phyloP scores from a whole-genome alignment of 345 rosid genomes.

The Physaria fendleri region DNA sequence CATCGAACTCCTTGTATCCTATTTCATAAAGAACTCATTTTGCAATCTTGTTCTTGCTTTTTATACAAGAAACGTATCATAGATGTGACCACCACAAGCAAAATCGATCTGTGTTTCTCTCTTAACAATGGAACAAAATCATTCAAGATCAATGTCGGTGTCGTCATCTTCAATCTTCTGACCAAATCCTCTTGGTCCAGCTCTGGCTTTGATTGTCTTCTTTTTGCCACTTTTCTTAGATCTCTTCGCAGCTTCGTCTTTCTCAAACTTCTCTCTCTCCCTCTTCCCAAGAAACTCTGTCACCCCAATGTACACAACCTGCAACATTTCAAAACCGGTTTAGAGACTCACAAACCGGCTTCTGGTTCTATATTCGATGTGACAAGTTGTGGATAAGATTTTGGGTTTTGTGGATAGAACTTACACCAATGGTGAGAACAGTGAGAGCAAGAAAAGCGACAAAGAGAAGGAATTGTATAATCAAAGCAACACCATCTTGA shows the following conservation, averaged over 20 bases:
- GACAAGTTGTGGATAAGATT: conserved; percentile 15
- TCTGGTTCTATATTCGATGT: neutral
- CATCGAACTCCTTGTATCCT: conserved; percentile 15
- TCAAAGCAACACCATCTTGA: conserved; percentile 39
- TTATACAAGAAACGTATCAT: conserved; percentile 2
- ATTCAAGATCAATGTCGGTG: conserved; percentile 17
- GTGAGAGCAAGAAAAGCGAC: conserved; percentile 56
- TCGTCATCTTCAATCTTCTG: conserved; percentile 45
- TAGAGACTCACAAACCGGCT: conserved; percentile 1
- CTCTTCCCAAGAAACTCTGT: conserved; percentile 69
- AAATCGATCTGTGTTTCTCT: neutral
- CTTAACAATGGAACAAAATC: conserved; percentile 7
- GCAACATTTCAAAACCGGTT: neutral
- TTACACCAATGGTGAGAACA: conserved; percentile 80
- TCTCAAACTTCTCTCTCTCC: conserved; percentile 68
- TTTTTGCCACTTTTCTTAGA: conserved; percentile 57
- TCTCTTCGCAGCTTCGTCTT: conserved; percentile 53
- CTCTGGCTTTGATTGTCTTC: conserved; percentile 38
- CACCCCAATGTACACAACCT: conserved; percentile 73
- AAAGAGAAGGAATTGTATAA: conserved; percentile 49
- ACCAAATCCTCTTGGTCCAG: conserved; percentile 68
- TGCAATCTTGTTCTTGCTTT: neutral
- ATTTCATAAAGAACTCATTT: neutral
- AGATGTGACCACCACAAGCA: neutral
- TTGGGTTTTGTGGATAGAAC: conserved; percentile 8